Evolutionary conservation across 352 stramenopile species (phyloP), one percentile per base, ranked within the genome.

Genomic region (Phytophthora tubulina): DNA sequence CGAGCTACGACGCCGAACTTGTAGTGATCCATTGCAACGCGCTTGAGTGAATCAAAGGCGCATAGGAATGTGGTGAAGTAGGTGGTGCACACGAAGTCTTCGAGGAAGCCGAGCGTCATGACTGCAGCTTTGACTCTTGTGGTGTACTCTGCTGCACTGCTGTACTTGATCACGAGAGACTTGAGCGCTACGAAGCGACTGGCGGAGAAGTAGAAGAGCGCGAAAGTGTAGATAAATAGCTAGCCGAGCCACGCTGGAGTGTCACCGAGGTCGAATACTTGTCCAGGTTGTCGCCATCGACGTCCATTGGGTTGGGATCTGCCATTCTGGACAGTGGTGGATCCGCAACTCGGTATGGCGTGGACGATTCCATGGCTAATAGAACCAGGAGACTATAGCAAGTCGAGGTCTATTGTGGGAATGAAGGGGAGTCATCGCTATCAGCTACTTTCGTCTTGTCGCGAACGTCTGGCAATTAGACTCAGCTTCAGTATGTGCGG

Each of bases 1-100:
- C 57, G 50, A 10, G 33, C 46, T 3, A 46, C 15, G 2, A 21
- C 49, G 1, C n/a, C 31, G 11, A 50, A 15, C 31, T 38, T 53
- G 30, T 46, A 31, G 49, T 53, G 60, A 15, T 14, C 31, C 35
- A 27, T 36, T 27, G 63, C 55, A 30, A 14, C 30, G 9, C 33
- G 38, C n/a, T 72, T 72, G 6, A 72, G 38, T 13, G 57, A 46
- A 27, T 80, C 73, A 15, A 67, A 54, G 4, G 70, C 27, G 45
- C 73, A 80, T 27, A 80, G 45, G 4, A 48, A 14, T 6, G 44
- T 45, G 6, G 64, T 50, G 27, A 80, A 71, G 56, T 75, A 80
- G n/a, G 65, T 70, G 2, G 70, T 66, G 50, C 73, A 80, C 13
- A 75, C 69, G 10, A 77, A 67, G 51, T 80, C 69, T 14, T 80